Percentiles rank a stretch among this genome's conserved stretches.
phyloP scores from a whole-genome alignment of 2,329 filamentous ascomycete species.

The Metarhizium sp. region DNA sequence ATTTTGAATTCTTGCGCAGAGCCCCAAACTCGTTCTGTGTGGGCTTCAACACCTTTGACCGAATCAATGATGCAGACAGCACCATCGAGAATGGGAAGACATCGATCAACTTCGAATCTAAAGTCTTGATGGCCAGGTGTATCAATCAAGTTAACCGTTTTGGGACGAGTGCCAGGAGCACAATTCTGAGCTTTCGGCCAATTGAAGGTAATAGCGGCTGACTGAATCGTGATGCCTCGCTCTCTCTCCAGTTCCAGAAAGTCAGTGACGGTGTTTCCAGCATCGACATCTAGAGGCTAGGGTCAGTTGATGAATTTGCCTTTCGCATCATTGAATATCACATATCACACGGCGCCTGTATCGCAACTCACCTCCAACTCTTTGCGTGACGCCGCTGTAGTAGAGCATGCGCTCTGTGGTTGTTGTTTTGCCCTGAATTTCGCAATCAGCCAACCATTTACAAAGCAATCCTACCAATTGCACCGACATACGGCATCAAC shows the following conservation, averaged over 20 bases:
- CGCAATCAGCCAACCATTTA: slow-evolving; percentile 4
- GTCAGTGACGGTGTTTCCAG: slow-evolving; percentile 94
- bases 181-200: slow-evolving; percentile 61
- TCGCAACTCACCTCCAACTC: slow-evolving; percentile 57
- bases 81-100: slow-evolving; percentile 77
- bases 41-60: slow-evolving; percentile 89
- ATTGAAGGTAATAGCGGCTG: slow-evolving; percentile 87
- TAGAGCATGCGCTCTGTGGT: slow-evolving; percentile 99
- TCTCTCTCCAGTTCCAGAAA: slow-evolving; percentile 89
- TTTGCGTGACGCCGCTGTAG: slow-evolving; percentile 80
- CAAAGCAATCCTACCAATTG: no score
- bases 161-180: slow-evolving; percentile 31
- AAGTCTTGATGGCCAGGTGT: slow-evolving; percentile 97
- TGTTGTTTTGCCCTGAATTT: slow-evolving; percentile 73
- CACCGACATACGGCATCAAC: slow-evolving; percentile 66
- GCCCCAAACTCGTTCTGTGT: slow-evolving; percentile 93
- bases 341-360: not conserved
- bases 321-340: no score
- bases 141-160: slow-evolving; percentile 87
- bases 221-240: slow-evolving; percentile 94
- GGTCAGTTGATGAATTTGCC: not conserved
- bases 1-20: slow-evolving; percentile 82
- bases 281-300: slow-evolving; percentile 63
- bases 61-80: slow-evolving; percentile 90
- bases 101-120: slow-evolving; percentile 90